phyloP scores from a whole-genome alignment of 176 grass and related monocot genomes.

The Oryza australiensis region DNA sequence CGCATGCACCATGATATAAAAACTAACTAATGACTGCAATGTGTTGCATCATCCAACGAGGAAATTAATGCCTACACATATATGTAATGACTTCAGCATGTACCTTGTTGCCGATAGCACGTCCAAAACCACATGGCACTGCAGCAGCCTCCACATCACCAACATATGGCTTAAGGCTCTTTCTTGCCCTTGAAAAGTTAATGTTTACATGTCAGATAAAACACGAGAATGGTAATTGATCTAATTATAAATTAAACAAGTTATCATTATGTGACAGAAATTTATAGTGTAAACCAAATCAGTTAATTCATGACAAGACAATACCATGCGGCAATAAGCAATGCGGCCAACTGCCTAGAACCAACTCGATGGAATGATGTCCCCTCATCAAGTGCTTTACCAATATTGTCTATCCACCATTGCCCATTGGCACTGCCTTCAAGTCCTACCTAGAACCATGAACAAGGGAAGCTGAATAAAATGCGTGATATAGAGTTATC shows the following conservation, averaged over 20 bases:
- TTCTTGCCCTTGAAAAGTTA: constrained; percentile 79
- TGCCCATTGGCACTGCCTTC: constrained; percentile 95
- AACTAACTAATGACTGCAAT: not conserved
- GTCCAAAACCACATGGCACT: constrained; percentile 90
- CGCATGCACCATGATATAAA: constrained; percentile 20
- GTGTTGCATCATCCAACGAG: not conserved
- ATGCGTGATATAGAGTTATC: constrained; percentile 6
- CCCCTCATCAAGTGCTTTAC: constrained; percentile 85
- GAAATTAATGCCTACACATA: constrained; percentile 15
- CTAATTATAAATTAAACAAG: constrained; percentile 15
- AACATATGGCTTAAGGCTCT: constrained; percentile 79
- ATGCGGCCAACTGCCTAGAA: constrained; percentile 91
- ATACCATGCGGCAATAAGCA: constrained; percentile 94
- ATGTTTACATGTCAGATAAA: constrained; percentile 41
- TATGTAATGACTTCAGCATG: constrained; percentile 8
- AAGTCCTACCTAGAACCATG: constrained; percentile 83
- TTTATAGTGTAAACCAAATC: constrained; percentile 23
- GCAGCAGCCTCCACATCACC: constrained; percentile 97
- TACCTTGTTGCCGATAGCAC: constrained; percentile 97
- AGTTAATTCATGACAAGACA: constrained; percentile 29
- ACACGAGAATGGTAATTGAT: constrained; percentile 27
- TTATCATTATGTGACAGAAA: constrained; percentile 7
- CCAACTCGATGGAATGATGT: constrained; percentile 89
- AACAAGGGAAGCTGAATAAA: constrained; percentile 17
- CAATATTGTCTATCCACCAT: constrained; percentile 98